Base-by-base conservation (phyloP, 257 asterid species). In the Datura wrightii region DNA sequence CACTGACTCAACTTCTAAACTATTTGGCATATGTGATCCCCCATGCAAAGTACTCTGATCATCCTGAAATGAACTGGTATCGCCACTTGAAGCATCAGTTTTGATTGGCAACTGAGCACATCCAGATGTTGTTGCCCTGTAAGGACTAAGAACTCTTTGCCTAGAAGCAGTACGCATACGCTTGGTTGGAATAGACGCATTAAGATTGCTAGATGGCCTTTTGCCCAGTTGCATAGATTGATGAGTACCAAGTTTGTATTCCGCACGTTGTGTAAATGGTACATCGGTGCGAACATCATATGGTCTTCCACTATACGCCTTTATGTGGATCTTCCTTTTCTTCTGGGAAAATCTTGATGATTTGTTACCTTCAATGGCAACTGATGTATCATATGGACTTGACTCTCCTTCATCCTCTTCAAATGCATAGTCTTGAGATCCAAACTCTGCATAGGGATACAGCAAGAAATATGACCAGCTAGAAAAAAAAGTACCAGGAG, bases 11-110 rank as follows among this genome's bases (percentile, higher is more conserved):
- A 91, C 96, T 87, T 97, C 99, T 90, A 92, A 58, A 80, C 83
- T 89, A 89, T 90, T 94, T 69, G 91, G 92, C 67, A 88, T 83
- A 87, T 80, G 86, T 81, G 90, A 91, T 86, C 94, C 97, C 86
- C 94, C 97, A 84, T 87, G 96, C 85, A 89, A 86, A 72, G 93
- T 92, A 89, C 92, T 93, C 85, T 90, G 98, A 86, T 94, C 99
- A 88, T 95, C 99, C 91, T 93, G 99, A 88, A 89, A 94, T 71
- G 99, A 95, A 90, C 90, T 91, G 65, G 95, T 94, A 90, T 97
- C 99, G 79, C 97, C 95, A 86, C 99, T 95, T 85, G 99, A 95
- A 90, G 95, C 97, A 92, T 94, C 97, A 59, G 94, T 86, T 90
- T 92, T 97, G 87, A 84, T 87, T 83, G 97, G 95, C 82, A 89